Evolutionary conservation across 768 basidiomycete genomes (phyloP).

Genomic region (Lactarius quietus): DNA sequence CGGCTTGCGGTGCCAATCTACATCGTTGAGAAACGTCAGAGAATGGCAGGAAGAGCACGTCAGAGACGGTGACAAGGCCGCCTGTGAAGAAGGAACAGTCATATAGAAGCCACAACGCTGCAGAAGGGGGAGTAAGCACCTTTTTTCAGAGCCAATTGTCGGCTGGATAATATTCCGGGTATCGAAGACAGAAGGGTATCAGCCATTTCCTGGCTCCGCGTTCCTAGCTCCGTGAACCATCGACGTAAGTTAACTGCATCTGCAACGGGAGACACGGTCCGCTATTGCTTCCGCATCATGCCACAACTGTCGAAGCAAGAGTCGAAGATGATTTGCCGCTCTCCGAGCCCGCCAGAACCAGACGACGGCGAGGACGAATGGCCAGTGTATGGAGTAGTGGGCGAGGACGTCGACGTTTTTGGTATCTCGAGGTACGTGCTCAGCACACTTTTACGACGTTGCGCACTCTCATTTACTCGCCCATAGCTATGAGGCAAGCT

Average conservation of each 20-base stretch:
- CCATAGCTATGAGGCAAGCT: constrained; percentile 24
- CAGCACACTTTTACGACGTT: neutral
- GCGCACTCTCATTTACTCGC: neutral
- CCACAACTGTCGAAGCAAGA: neutral
- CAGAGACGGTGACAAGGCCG: constrained; percentile 44
- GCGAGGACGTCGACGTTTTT: constrained; percentile 26
- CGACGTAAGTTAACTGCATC: too few species aligned
- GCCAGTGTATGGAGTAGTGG: constrained; percentile 26
- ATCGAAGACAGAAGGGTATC: constrained; percentile 18
- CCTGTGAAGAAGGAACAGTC: constrained; percentile 36
- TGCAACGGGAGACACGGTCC: neutral
- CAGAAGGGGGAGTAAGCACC: neutral
- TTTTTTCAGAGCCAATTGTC: constrained; percentile 15
- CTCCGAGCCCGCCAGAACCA: constrained; percentile 19
- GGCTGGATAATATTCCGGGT: constrained; percentile 15
- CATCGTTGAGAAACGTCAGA: constrained; percentile 57
- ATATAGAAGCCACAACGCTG: neutral
- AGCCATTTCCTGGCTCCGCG: constrained; percentile 5
- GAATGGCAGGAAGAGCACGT: constrained; percentile 47
- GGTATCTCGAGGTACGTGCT: constrained; percentile 16
- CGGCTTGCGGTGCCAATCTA: constrained; percentile 47
- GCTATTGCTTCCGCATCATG: neutral
- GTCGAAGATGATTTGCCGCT: constrained; percentile 10
- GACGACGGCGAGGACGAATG: constrained; percentile 23
- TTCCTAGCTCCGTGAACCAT: neutral